Conservation (phyloP, 768 basidiomycete genomes). For the Zangia roseola region DNA sequence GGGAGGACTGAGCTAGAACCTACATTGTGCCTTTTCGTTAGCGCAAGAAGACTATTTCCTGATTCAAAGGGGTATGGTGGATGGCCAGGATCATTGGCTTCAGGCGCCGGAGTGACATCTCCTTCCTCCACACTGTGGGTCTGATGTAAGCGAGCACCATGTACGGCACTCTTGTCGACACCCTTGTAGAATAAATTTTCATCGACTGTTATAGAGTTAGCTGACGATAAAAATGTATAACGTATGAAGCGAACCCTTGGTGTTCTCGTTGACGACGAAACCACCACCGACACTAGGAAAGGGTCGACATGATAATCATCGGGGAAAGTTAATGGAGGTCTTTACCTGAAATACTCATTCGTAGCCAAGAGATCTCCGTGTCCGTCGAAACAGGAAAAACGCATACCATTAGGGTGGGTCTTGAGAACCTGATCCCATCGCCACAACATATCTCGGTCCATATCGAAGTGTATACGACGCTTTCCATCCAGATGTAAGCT, state of each 20-base stretch:
- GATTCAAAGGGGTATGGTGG: conserved; percentile 86
- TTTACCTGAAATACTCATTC: conserved; percentile 86
- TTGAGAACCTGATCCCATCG: conserved; percentile 85
- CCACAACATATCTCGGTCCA: conserved; percentile 93
- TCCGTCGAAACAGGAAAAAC: conserved; percentile 80
- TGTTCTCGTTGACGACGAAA: conserved; percentile 94
- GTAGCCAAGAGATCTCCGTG: conserved; percentile 88
- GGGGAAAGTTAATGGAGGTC: not conserved
- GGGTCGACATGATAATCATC: not conserved
- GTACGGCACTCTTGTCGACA: conserved; percentile 78
- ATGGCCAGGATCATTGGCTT: conserved; percentile 40
- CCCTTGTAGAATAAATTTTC: conserved; percentile 96
- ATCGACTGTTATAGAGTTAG: conserved; percentile 50
- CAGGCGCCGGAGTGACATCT: conserved; percentile 9
- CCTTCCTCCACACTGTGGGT: conserved; percentile 42
- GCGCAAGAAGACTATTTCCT: conserved; percentile 67
- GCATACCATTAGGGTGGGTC: conserved; percentile 91
- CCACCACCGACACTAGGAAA: conserved; percentile 79
- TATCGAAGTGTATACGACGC: conserved; percentile 80
- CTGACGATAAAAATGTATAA: not conserved
- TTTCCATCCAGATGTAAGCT: conserved; percentile 67
- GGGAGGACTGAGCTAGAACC: conserved; percentile 25
- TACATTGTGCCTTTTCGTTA: conserved; percentile 82
- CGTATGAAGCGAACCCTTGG: conserved; percentile 55
- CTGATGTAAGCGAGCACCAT: conserved; percentile 76